Evolutionary conservation across 2,329 filamentous ascomycete genomes (phyloP), one percentile per base, ranked within the genome.

Genomic region (Penicillium sp.): DNA sequence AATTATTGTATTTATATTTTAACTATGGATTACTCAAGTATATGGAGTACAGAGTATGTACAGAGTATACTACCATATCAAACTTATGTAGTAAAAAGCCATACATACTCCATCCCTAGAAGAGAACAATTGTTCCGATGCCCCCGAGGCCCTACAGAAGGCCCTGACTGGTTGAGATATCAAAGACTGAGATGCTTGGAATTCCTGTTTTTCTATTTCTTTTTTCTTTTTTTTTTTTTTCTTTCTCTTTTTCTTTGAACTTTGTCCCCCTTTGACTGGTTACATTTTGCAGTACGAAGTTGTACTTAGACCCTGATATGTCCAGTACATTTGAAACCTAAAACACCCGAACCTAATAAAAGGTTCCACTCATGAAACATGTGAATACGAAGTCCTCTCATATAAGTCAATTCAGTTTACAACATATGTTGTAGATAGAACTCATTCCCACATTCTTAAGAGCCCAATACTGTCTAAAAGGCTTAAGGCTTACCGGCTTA

Each of bases 311-410:
- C 45, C 20, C 18, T 53, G 29, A 26, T 6, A 24, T 16, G 5
- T 11, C n/a, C 16, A 29, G 24, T n/a, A 42, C 22, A 22, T 26
- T 10, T n/a, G 22, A 5, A n/a, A 24, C 8, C 51, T 50, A 43
- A 43, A 51, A 50, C 40, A 52, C 40, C 59, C 51, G 53, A 59
- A 57, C 56, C 61, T 62, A 65, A 63, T 64, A 44, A 58, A 18
- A 10, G 40, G n/a, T 49, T 56, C 58, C 59, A 58, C 60, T 43
- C 37, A 32, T 63, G 58, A 62, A 62, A 61, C 59, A 58, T 44
- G 53, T 53, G 57, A 49, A 50, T 26, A 18, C 26, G 26, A 29
- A 29, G 26, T 29, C 8, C 31, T 44, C 22, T 43, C 40, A 7
- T 43, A 38, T 43, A 43, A 43, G 29, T 26, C 24, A 26, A n/a